These are phyloP conservation scores for Alnus glutinosa DNA, from an alignment of 306 rosid genomes.

Conservation along the genomic window DNA sequence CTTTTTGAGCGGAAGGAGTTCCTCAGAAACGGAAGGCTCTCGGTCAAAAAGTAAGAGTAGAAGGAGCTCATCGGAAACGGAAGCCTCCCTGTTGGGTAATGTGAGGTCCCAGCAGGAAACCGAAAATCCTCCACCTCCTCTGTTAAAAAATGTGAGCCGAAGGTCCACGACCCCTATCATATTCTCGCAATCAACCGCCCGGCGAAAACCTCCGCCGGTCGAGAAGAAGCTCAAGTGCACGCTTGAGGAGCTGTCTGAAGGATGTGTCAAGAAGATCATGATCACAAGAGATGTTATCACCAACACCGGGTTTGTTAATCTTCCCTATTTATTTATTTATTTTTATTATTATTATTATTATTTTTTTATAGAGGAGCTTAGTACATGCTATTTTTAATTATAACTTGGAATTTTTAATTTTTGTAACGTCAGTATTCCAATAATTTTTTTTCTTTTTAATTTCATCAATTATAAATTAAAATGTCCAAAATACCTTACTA, in stretches of 20 bases:
- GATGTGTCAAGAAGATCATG: constrained; percentile 69
- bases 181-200: constrained; percentile 66
- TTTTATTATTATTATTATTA: too few relatives aligned
- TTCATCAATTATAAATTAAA: too few relatives aligned
- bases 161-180: constrained; percentile 68
- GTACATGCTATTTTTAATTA: too few relatives aligned
- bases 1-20: neutral
- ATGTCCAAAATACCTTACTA: too few relatives aligned
- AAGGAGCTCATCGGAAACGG: constrained; percentile 23
- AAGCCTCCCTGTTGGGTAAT: constrained; percentile 12
- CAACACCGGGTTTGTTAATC: constrained; percentile 61
- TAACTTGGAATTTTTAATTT: too few relatives aligned
- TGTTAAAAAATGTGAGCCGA: constrained; percentile 43
- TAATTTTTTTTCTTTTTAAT: too few relatives aligned
- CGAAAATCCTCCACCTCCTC: constrained; percentile 30
- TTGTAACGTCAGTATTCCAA: too few relatives aligned
- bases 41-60: constrained; percentile 8
- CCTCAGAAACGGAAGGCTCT: neutral
- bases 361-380: too few relatives aligned
- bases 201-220: constrained; percentile 61
- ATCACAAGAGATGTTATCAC: constrained; percentile 65
- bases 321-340: neutral
- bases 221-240: constrained; percentile 67
- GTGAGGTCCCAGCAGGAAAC: constrained; percentile 17
- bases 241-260: constrained; percentile 73